Evolutionary conservation across 2,329 filamentous ascomycete genomes (phyloP).

Genomic region (Aspergillus sp.): DNA sequence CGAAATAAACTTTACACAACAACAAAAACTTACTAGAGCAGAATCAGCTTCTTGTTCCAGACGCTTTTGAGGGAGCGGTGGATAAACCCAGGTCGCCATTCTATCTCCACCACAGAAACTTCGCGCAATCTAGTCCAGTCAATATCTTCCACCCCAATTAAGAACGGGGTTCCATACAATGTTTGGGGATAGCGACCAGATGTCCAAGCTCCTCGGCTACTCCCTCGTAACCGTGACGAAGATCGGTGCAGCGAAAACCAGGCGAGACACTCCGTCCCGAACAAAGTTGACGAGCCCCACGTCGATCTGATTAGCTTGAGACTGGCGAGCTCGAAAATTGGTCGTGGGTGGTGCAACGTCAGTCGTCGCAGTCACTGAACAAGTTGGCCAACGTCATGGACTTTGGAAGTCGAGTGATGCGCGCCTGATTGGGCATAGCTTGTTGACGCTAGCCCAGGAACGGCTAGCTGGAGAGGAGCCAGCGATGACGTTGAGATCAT

Average conservation of each 20-base stretch:
- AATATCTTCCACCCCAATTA: not conserved
- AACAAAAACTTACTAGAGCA: slow-evolving; percentile 50
- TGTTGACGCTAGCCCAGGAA: slow-evolving; percentile 25
- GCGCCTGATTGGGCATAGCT: slow-evolving; percentile 26
- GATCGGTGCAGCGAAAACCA: slow-evolving; percentile 9
- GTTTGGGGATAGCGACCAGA: not conserved
- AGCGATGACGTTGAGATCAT: slow-evolving; percentile 42
- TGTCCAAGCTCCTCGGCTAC: not conserved
- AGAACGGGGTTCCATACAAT: not conserved
- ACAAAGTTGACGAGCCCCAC: slow-evolving; percentile 23
- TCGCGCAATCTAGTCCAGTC: slow-evolving; percentile 9
- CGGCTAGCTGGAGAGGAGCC: slow-evolving; percentile 29
- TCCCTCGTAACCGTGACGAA: slow-evolving; percentile 4
- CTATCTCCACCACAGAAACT: not conserved
- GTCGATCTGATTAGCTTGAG: slow-evolving; percentile 23
- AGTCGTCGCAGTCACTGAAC: slow-evolving; percentile 15
- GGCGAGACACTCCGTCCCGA: slow-evolving; percentile 23
- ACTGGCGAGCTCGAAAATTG: slow-evolving; percentile 14
- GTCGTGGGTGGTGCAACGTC: slow-evolving; percentile 37
- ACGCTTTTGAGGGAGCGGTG: slow-evolving; percentile 57
- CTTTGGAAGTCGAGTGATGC: slow-evolving; percentile 24
- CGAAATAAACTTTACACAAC: not conserved
- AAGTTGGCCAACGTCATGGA: slow-evolving; percentile 39
- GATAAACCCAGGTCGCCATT: slow-evolving; percentile 68
- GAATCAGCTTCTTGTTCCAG: slow-evolving; percentile 58